These are phyloP conservation scores for Fusarium musae DNA, from an alignment of 2,329 filamentous ascomycete genomes.

Conservation along the genomic window DNA sequence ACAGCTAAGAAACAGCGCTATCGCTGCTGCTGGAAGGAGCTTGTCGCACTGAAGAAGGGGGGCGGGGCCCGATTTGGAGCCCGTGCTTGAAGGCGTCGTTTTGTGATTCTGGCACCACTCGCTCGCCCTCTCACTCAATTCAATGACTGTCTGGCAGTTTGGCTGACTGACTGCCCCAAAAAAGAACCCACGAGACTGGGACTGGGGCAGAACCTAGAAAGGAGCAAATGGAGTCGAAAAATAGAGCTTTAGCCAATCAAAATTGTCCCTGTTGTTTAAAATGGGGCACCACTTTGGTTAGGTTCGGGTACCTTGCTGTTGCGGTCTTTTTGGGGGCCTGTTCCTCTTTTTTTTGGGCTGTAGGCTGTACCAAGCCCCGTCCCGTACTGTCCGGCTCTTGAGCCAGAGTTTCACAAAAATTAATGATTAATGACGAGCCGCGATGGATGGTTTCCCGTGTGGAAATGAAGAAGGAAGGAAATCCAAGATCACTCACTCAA, in stretches of 20 bases:
- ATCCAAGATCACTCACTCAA: neutral
- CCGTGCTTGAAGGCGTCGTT: constrained; percentile 7
- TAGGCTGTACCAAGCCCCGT: neutral
- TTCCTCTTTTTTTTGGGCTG: neutral
- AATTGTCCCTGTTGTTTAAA: neutral
- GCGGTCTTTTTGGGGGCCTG: constrained; percentile 18
- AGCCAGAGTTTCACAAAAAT: constrained; percentile 29
- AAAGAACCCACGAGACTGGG: constrained; percentile 1
- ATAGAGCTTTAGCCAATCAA: constrained; percentile 15
- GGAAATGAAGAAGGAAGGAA: constrained; percentile 20
- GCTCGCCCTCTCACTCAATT: neutral
- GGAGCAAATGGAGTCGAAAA: constrained; percentile 30
- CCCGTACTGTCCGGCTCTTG: constrained; percentile 1
- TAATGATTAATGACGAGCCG: constrained; percentile 21
- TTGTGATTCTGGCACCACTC: constrained; percentile 13
- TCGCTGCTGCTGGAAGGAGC: constrained; percentile 11
- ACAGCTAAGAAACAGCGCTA: neutral
- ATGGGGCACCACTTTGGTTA: constrained; percentile 11
- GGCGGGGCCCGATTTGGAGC: neutral
- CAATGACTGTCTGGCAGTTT: neutral
- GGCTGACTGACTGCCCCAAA: neutral
- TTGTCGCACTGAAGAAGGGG: constrained; percentile 12
- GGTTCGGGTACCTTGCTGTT: constrained; percentile 27
- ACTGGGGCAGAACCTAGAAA: constrained; percentile 20
- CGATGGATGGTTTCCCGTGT: constrained; percentile 13